Evolutionary conservation across 257 asterid genomes (phyloP), one percentile per base, ranked within the genome.

Genomic region (Scutellaria galericulata): DNA sequence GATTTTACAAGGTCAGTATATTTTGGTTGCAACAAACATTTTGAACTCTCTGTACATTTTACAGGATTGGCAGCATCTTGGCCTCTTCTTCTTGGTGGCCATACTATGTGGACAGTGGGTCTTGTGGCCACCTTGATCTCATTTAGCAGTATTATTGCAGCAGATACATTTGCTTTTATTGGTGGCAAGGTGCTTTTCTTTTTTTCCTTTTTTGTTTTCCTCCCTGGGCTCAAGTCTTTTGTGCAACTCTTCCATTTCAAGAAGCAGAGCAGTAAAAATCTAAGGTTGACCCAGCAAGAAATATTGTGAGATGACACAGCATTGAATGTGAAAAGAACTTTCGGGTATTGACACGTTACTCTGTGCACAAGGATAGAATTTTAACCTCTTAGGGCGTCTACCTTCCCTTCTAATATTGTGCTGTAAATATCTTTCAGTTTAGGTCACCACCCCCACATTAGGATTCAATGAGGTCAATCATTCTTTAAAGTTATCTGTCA

Each of bases 51-150:
- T 27, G 61, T 31, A 41, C 54, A 52, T 75, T 75, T 73, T 77
- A 77, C 75, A 85, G 98, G 86, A 77, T 73, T 87, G 44, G 91
- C 78, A 74, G 87, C 93, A 73, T 77, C 90, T 61, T 92, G 98
- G 99, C 99, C 99, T 46, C 44, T 81, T 74, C 81, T 95, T 66
- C 90, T 95, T 57, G 97, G 99, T 78, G 99, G 98, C 52, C 97
- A 65, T 70, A 83, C 95, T 74, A 89, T 83, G 82, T 95, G 98
- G 98, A 90, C 96, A 22, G 96, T 92, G 77, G 99, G 99, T 81
- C 97, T 95, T 79, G 94, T 90, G 74, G 97, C 98, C 57, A 86
- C 98, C 80, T 90, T 92, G 78, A 86, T 87, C 74, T 87, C 98
- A 64, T 4, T 95, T 62, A 90, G 97, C 80, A 88, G 98, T 80